Evolutionary conservation across 345 rosid species (phyloP).

Genomic region (Acer yangbiense): DNA sequence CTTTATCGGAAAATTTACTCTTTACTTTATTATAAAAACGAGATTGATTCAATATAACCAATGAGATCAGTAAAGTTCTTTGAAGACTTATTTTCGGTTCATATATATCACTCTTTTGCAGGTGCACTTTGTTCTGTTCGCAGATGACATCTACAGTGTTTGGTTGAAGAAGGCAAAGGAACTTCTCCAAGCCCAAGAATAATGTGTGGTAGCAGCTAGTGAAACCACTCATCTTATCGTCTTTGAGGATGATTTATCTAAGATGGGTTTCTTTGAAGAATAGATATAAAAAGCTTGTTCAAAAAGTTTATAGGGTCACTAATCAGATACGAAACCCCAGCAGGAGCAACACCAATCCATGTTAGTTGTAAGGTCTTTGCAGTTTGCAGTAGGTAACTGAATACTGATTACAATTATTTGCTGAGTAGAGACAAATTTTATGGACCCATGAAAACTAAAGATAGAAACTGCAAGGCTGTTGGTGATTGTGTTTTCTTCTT

Average conservation of each 20-base stretch:
- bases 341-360: no score
- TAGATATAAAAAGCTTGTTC: not conserved
- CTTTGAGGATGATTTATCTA: not conserved
- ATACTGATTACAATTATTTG: no score
- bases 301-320: no score
- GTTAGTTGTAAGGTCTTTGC: no score
- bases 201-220: slow-evolving; percentile 10
- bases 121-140: slow-evolving; percentile 83
- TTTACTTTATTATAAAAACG: not conserved
- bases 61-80: not conserved
- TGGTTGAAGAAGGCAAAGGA: slow-evolving; percentile 80
- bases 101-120: slow-evolving; percentile 28
- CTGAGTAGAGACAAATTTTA: no score
- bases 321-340: no score
- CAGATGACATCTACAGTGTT: slow-evolving; percentile 49
- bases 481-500: no score
- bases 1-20: not conserved
- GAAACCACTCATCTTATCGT: not conserved
- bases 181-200: slow-evolving; percentile 36
- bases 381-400: no score
- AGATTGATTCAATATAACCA: not conserved
- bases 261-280: not conserved
- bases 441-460: no score
- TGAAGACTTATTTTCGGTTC: not conserved
- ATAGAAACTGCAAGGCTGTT: no score